These are phyloP conservation scores for Pseudomassariella vexata DNA, from an alignment of 2,329 filamentous ascomycete genomes.

Conservation along the genomic window DNA sequence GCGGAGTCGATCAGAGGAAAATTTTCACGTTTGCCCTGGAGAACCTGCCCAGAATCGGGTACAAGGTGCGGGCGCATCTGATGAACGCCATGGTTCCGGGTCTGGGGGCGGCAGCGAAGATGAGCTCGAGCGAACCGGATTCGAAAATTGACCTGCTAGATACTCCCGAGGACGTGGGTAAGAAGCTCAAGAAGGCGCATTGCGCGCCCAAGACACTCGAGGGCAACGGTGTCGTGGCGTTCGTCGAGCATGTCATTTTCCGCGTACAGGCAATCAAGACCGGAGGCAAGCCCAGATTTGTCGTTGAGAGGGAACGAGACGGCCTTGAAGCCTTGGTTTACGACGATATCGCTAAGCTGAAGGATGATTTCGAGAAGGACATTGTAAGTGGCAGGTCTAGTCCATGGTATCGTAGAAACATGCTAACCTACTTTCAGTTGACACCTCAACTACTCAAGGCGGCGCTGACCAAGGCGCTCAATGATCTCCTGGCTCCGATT, in stretches of 20 bases:
- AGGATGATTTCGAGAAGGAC: conserved; percentile 76
- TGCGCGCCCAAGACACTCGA: conserved; percentile 71
- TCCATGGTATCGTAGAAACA: too few relatives aligned
- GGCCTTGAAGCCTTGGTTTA: conserved; percentile 71
- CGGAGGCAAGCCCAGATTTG: conserved; percentile 54
- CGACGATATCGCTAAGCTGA: conserved; percentile 66
- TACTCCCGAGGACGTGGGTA: conserved; percentile 62
- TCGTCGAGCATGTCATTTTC: conserved; percentile 82
- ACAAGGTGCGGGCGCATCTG: conserved; percentile 61
- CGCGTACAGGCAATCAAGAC: conserved; percentile 62
- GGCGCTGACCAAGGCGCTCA: conserved; percentile 70
- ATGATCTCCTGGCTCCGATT: conserved; percentile 71
- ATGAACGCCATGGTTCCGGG: conserved; percentile 91
- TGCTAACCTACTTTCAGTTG: conserved; percentile 40
- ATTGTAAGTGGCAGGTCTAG: conserved; percentile 55
- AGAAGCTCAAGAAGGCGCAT: conserved; percentile 82
- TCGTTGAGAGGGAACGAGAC: conserved; percentile 60
- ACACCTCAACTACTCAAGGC: conserved; percentile 84
- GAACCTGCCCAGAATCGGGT: conserved; percentile 78
- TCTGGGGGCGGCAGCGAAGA: conserved; percentile 73
- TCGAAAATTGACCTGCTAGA: conserved; percentile 95
- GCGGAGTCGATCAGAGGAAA: conserved; percentile 81
- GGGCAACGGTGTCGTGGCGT: conserved; percentile 79
- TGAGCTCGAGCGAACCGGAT: conserved; percentile 70
- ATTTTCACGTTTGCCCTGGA: conserved; percentile 84